Evolutionary conservation across 306 rosid genomes (phyloP), one percentile per base, ranked within the genome.

Genomic region (Trifolium pratense): DNA sequence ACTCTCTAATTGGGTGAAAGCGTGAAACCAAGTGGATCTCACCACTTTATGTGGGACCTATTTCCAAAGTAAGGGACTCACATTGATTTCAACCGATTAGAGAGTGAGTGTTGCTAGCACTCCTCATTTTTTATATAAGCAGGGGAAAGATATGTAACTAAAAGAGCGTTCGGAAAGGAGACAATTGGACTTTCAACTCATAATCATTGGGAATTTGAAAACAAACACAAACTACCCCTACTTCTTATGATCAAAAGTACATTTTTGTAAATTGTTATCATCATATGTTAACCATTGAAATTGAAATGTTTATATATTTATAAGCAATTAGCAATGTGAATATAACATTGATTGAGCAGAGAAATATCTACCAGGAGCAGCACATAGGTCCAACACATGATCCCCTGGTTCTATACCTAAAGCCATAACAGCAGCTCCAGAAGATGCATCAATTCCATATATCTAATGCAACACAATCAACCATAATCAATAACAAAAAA

Each of bases 361-460:
- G 25, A 21, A 21, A 21, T 21, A 21, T 21, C 25, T 21, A 21
- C 25, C 25, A 21, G 25, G 25, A 21, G 25, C 25, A 21, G 25
- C 25, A 21, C 25, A 21, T 21, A 21, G 25, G 25, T 21, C 25
- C 25, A 21, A 2, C 2, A 21, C 25, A 21, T 21, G 25, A 21
- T 21, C 25, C 25, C 25, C 25, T 1, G 25, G 25, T 21, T 21
- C 25, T 21, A 21, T 21, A 21, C 25, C 25, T 31, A 89, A 81
- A 57, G 96, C 94, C 59, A 72, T 78, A 76, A 93, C 96, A 64
- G 96, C 96, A 76, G 97, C 98, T 72, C 98, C 97, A 2, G 98
- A 91, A 63, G 94, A 90, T 16, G 97, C 98, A 81, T 93, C 98
- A 76, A 93, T 88, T 73, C 98, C 97, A 81, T 88, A 91, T 57